Evolutionary conservation across 2,329 filamentous ascomycete genomes (phyloP).

Genomic region (Aspergillus sp.): DNA sequence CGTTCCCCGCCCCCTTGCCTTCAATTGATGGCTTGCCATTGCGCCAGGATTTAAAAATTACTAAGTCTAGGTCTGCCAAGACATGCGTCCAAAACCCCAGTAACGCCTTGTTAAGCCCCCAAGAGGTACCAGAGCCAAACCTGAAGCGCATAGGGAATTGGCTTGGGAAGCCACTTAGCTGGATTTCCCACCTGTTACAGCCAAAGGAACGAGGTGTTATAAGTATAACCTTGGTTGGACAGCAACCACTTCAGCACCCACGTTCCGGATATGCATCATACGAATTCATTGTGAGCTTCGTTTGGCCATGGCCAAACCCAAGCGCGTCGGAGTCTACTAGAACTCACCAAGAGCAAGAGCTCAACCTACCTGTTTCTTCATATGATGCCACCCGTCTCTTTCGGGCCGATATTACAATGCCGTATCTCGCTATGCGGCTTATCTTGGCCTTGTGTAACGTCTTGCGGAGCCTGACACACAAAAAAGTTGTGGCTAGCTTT

Average conservation of each 20-base stretch:
- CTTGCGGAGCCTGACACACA: background rate
- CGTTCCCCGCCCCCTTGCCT: constrained; percentile 19
- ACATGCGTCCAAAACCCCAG: background rate
- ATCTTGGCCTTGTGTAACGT: background rate
- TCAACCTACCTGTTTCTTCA: background rate
- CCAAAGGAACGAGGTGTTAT: background rate
- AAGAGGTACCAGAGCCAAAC: background rate
- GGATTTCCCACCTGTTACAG: background rate
- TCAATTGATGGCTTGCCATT: constrained; percentile 18
- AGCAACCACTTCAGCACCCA: background rate
- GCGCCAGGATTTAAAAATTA: background rate
- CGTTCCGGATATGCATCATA: background rate
- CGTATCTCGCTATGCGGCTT: background rate
- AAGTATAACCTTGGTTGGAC: background rate
- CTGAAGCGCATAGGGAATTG: background rate
- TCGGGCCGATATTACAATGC: background rate
- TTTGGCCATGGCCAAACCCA: background rate
- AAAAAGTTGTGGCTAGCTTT: background rate
- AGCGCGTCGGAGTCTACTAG: background rate
- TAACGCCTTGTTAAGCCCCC: background rate
- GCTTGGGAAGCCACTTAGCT: background rate
- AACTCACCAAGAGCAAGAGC: background rate
- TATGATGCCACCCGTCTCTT: background rate
- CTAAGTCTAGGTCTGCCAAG: background rate
- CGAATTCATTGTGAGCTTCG: background rate